Base-by-base conservation (phyloP, 75 land plant genomes). In the Sequoiadendron giganteum region DNA sequence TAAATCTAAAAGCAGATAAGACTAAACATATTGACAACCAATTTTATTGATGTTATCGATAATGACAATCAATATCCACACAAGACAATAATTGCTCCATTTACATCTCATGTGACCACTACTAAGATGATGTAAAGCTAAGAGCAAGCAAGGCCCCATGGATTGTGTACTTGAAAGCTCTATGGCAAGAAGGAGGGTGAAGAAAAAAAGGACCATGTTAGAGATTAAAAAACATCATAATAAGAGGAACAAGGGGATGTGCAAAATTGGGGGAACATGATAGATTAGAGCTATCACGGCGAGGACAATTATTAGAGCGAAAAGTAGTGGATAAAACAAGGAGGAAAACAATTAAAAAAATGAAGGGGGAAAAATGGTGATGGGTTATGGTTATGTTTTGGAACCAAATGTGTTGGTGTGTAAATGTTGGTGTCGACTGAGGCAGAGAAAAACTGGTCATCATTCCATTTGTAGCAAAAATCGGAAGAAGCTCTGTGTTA, bases 401-500 rank as follows among this genome's bases (percentile, higher is more conserved):
- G 38, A 73, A 32, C 38, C 77, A 34, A 32, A 73, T 73, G 77
- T 34, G 77, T 73, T 21, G 25, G n/a, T 32, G 77, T 32, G 77
- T 32, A 5, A 1, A 73, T 73, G 77, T 73, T 73, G 77, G 77
- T 73, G 77, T 30, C 38, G 77, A 73, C 38, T 73, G 77, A 73
- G 77, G 77, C 77, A 73, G 77, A 30, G 38, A 2, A 30, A 30
- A 73, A 73, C 38, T 73, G 77, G 15, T 73, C 77, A 73, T 73
- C 77, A 73, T 73, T 73, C 34, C 77, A 30, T 73, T 32, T 73
- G 77, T 73, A 73, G 38, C 77, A 73, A 73, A 34, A 73, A 73
- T 32, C 77, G 77, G 77, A 34, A 34, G 77, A 34, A 73, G 34
- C 15, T 73, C 1, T 34, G 38, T 73, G 38, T 34, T 34, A 73